These are phyloP conservation scores for Citrus hindsii DNA, from an alignment of 345 rosid species.

Conservation along the genomic window DNA sequence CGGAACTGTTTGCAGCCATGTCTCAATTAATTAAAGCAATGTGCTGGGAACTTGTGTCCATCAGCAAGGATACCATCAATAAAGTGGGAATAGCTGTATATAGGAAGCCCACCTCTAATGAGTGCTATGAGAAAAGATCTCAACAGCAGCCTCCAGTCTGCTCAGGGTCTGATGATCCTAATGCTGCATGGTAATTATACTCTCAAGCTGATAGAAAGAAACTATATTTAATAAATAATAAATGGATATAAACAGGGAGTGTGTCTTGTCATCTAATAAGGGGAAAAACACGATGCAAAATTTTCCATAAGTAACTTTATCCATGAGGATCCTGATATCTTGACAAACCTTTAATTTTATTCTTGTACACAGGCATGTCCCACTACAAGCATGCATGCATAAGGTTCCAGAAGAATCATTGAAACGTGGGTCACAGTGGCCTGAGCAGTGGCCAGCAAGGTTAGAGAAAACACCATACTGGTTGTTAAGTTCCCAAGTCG, in stretches of 20 bases:
- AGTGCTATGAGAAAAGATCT: slow-evolving; percentile 76
- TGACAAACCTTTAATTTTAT: slow-evolving; percentile 7
- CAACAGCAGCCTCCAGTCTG: slow-evolving; percentile 75
- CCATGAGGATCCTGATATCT: neutral
- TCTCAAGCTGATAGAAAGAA: neutral
- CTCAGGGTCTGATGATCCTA: slow-evolving; percentile 73
- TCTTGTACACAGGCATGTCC: slow-evolving; percentile 61
- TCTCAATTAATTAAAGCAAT: slow-evolving; percentile 61
- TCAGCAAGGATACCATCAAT: slow-evolving; percentile 64
- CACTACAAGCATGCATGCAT: slow-evolving; percentile 92
- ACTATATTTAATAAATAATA: neutral
- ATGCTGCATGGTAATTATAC: slow-evolving; percentile 77
- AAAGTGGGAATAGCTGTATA: slow-evolving; percentile 76
- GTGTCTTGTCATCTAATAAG: neutral
- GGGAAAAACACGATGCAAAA: neutral
- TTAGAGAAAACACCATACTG: slow-evolving; percentile 77
- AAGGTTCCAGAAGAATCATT: slow-evolving; percentile 52
- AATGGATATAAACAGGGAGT: neutral
- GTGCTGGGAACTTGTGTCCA: slow-evolving; percentile 89
- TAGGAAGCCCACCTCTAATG: slow-evolving; percentile 75
- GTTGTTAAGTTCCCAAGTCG: slow-evolving; percentile 65
- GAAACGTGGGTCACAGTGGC: slow-evolving; percentile 91
- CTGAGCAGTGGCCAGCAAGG: slow-evolving; percentile 91
- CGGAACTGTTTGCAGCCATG: slow-evolving; percentile 66
- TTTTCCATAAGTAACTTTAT: neutral